Evolutionary conservation across 75 land plant species (phyloP).

Genomic region (Sequoiadendron giganteum): DNA sequence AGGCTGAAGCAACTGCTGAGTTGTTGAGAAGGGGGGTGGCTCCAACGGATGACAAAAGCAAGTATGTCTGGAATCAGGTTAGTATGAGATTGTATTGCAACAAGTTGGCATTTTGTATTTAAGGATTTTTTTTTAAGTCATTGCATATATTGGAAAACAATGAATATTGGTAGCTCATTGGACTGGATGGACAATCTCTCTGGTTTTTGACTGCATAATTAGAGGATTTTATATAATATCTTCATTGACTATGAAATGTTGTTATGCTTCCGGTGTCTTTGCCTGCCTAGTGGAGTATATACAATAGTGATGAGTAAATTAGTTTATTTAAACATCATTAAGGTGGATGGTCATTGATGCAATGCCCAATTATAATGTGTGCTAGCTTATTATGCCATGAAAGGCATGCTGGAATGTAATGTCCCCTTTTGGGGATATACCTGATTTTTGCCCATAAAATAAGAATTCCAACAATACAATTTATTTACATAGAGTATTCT

Average conservation of each 20-base stretch:
- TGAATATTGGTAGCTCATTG: not conserved
- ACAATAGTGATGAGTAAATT: not conserved
- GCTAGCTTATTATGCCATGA: not conserved
- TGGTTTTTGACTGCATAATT: not conserved
- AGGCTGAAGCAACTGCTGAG: conserved; percentile 90
- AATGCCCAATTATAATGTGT: not conserved
- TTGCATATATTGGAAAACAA: not conserved
- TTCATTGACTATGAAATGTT: not conserved
- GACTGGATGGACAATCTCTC: not conserved
- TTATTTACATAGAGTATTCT: too few species aligned
- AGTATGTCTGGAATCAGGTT: conserved; percentile 88
- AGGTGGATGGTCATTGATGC: not conserved
- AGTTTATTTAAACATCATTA: not conserved
- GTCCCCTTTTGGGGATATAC: too few species aligned
- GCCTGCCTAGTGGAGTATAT: not conserved
- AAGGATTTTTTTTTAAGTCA: not conserved
- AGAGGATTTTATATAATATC: not conserved
- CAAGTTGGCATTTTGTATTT: not conserved
- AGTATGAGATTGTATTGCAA: not conserved
- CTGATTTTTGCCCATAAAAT: too few species aligned
- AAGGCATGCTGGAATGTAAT: not conserved
- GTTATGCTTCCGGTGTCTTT: not conserved
- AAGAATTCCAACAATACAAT: too few species aligned
- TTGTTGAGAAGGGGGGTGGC: conserved; percentile 60
- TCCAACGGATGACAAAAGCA: conserved; percentile 73